Percentiles rank a stretch among this genome's conserved stretches.
Evolutionary conservation across 768 basidiomycete genomes (phyloP).

Genomic region (Galerina marginata): DNA sequence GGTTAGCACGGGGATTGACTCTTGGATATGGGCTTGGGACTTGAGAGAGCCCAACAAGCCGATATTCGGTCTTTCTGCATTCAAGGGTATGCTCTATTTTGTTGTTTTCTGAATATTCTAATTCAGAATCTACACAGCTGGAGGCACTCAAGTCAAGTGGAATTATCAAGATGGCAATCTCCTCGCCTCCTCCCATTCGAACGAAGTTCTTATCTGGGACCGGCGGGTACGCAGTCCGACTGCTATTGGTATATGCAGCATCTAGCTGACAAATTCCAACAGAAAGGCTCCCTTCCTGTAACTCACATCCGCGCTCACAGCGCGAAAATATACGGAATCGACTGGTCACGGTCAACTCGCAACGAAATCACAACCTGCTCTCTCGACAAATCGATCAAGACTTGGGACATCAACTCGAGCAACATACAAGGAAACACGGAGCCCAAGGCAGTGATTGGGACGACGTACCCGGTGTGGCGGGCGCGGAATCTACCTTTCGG

Average conservation of each 20-base stretch:
- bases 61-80: constrained; percentile 67
- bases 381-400: constrained; percentile 91
- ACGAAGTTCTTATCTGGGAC: constrained; percentile 94
- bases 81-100: constrained; percentile 39
- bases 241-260: background rate
- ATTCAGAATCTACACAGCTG: constrained; percentile 48
- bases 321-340: constrained; percentile 97
- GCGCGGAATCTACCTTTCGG: constrained; percentile 94
- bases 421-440: constrained; percentile 24
- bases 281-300: constrained; percentile 91
- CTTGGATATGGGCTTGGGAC: constrained; percentile 97
- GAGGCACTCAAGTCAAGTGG: constrained; percentile 97
- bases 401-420: constrained; percentile 66
- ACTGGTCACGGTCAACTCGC: constrained; percentile 83
- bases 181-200: constrained; percentile 88
- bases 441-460: constrained; percentile 63
- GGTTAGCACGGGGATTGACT: constrained; percentile 90
- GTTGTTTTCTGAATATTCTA: background rate
- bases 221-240: constrained; percentile 63
- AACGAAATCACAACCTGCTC: constrained; percentile 93
- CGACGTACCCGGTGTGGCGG: constrained; percentile 92
- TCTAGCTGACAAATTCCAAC: background rate
- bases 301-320: constrained; percentile 78
- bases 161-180: constrained; percentile 86
- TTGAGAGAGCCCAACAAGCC: constrained; percentile 73